phyloP scores from a whole-genome alignment of 2,329 filamentous ascomycete genomes.

The Aureobasidium lini region DNA sequence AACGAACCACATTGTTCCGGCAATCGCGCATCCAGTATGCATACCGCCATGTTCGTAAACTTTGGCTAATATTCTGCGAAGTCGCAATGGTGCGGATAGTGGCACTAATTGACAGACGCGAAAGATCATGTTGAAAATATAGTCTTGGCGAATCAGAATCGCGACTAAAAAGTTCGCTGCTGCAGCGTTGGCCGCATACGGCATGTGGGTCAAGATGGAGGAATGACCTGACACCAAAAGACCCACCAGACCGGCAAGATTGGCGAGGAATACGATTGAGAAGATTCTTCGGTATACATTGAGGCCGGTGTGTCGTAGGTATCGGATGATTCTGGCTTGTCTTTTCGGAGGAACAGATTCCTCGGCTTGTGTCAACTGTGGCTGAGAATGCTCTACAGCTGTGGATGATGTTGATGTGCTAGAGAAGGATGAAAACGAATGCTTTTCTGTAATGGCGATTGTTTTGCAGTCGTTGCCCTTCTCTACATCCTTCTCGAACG shows the following conservation, averaged over 20 bases:
- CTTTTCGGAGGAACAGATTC: conserved; percentile 6
- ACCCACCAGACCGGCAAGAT: conserved; percentile 18
- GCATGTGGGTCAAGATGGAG: conserved; percentile 19
- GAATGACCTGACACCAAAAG: neutral
- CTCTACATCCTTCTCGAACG: neutral
- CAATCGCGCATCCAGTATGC: conserved; percentile 31
- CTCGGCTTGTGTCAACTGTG: neutral
- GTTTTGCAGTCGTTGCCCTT: neutral
- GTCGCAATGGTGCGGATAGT: neutral
- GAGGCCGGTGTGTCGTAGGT: conserved; percentile 24
- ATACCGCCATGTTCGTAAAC: conserved; percentile 33
- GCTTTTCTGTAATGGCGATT: neutral
- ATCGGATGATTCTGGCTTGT: conserved; percentile 7
- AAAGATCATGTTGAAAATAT: conserved; percentile 13
- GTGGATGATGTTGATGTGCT: conserved; percentile 1
- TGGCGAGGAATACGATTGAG: conserved; percentile 22
- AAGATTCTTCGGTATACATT: conserved; percentile 27
- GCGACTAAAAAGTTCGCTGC: conserved; percentile 11
- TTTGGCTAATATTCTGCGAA: conserved; percentile 1
- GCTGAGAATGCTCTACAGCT: neutral
- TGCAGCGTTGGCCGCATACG: conserved; percentile 14
- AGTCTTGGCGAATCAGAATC: conserved; percentile 8
- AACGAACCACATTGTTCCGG: conserved; percentile 37
- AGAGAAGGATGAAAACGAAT: neutral
- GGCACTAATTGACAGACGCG: neutral